Evolutionary conservation across 768 basidiomycete genomes (phyloP).

Genomic region (Phylloporus arenicola): DNA sequence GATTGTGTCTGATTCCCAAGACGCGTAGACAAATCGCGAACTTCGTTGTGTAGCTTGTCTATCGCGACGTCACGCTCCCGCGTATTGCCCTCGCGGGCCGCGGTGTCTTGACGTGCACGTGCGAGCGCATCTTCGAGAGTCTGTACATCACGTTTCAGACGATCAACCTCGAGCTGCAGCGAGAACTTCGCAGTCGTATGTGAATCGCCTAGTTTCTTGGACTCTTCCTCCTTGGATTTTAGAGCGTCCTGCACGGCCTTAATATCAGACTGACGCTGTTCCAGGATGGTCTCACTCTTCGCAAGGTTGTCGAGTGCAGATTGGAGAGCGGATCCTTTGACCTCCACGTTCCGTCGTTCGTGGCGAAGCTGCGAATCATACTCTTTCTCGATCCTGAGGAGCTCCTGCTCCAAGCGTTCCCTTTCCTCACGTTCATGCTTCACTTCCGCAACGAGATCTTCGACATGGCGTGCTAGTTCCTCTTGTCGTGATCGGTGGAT

Average conservation of each 20-base stretch:
- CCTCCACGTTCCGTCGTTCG: slow-evolving; percentile 60
- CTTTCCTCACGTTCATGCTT: slow-evolving; percentile 54
- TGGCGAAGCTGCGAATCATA: slow-evolving; percentile 57
- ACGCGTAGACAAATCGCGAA: slow-evolving; percentile 72
- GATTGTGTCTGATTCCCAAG: slow-evolving; percentile 85
- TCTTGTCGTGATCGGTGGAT: slow-evolving; percentile 69
- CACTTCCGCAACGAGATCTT: slow-evolving; percentile 62
- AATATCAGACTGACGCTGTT: slow-evolving; percentile 73
- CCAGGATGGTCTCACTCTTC: slow-evolving; percentile 56
- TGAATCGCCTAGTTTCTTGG: slow-evolving; percentile 75
- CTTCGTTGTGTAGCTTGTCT: slow-evolving; percentile 74
- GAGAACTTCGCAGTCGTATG: slow-evolving; percentile 81
- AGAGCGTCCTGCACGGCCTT: slow-evolving; percentile 66
- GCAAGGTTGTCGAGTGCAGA: slow-evolving; percentile 59
- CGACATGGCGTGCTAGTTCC: slow-evolving; percentile 68
- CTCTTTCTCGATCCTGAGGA: slow-evolving; percentile 54
- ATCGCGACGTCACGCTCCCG: slow-evolving; percentile 69
- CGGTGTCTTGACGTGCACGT: slow-evolving; percentile 63
- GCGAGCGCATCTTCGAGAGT: slow-evolving; percentile 74
- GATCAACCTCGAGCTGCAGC: slow-evolving; percentile 84
- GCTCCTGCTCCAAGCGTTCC: slow-evolving; percentile 48
- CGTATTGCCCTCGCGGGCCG: slow-evolving; percentile 56
- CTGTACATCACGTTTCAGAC: slow-evolving; percentile 78
- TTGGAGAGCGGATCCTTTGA: slow-evolving; percentile 64
- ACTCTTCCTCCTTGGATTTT: slow-evolving; percentile 67